A percentile compares a stretch with the other conserved stretches of the same genome.
Conservation (phyloP, 2,329 filamentous ascomycete genomes). For the Colletotrichum caudatum region DNA sequence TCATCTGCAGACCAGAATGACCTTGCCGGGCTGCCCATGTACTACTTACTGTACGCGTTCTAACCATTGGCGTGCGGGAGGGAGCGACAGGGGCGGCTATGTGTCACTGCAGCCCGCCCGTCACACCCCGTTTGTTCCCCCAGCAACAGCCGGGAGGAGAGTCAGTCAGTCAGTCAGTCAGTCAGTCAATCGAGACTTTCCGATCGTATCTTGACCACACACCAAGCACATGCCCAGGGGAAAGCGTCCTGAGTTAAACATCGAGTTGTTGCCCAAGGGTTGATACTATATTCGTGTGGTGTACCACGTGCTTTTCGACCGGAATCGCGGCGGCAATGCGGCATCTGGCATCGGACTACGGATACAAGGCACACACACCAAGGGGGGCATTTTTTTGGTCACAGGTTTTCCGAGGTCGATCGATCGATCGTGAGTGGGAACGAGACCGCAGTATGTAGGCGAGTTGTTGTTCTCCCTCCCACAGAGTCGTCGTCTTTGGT, state of each 20-base stretch:
- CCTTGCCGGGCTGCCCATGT: background rate
- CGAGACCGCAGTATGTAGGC: background rate
- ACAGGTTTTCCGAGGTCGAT: too few species aligned
- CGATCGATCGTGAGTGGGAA: slow-evolving; percentile 3
- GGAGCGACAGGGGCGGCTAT: too few species aligned
- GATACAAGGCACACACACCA: background rate
- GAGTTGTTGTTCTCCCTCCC: background rate
- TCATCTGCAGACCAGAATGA: background rate
- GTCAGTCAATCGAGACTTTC: background rate
- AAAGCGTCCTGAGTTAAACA: background rate
- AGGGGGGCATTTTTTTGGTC: too few species aligned
- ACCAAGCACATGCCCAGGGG: too few species aligned
- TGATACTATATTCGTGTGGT: background rate
- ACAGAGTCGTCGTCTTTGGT: background rate
- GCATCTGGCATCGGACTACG: background rate
- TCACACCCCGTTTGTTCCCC: background rate
- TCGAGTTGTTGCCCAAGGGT: background rate
- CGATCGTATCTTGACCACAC: too few species aligned
- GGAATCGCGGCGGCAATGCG: background rate
- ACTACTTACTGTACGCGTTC: too few species aligned
- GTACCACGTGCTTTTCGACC: background rate
- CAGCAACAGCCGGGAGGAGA: background rate
- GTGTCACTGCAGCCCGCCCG: background rate
- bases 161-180: background rate
- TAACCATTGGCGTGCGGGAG: background rate